These are phyloP conservation scores for Schizosaccharomyces octosporus DNA, from an alignment of 805 yeast genomes.

Conservation along the genomic window DNA sequence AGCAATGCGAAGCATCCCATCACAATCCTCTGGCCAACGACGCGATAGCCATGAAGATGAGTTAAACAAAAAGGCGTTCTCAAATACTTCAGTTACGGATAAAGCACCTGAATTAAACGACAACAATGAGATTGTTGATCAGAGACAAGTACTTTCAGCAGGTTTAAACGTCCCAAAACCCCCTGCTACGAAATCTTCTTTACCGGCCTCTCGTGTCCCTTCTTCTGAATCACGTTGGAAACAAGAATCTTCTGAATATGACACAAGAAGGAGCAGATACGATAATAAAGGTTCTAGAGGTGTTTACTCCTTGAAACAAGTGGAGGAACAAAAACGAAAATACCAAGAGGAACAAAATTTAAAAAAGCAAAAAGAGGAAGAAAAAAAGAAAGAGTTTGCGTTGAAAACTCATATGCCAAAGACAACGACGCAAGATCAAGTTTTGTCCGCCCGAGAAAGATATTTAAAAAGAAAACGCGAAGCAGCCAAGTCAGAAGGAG, in stretches of 20 bases:
- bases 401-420: slow-evolving; percentile 4
- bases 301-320: neutral
- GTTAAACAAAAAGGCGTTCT: neutral
- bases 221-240: neutral
- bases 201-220: neutral
- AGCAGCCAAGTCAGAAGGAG: neutral
- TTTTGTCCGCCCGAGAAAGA: slow-evolving; percentile 10
- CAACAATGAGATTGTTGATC: slow-evolving; percentile 11
- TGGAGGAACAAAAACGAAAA: neutral
- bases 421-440: slow-evolving; percentile 6
- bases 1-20: neutral
- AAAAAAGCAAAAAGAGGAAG: slow-evolving; percentile 3
- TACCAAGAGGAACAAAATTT: slow-evolving; percentile 3
- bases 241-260: neutral
- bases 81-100: neutral
- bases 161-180: slow-evolving; percentile 10
- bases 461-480: slow-evolving; percentile 10
- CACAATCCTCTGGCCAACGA: too few relatives aligned
- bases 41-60: too few relatives aligned
- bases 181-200: neutral
- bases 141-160: slow-evolving; percentile 10
- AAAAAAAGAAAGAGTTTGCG: slow-evolving; percentile 3
- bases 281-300: neutral
- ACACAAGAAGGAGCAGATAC: neutral
- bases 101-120: slow-evolving; percentile 10